Percentiles rank a stretch among this genome's conserved stretches.
These are phyloP conservation scores for Mycena albidolilacea DNA, from an alignment of 768 basidiomycete genomes.

Conservation along the genomic window DNA sequence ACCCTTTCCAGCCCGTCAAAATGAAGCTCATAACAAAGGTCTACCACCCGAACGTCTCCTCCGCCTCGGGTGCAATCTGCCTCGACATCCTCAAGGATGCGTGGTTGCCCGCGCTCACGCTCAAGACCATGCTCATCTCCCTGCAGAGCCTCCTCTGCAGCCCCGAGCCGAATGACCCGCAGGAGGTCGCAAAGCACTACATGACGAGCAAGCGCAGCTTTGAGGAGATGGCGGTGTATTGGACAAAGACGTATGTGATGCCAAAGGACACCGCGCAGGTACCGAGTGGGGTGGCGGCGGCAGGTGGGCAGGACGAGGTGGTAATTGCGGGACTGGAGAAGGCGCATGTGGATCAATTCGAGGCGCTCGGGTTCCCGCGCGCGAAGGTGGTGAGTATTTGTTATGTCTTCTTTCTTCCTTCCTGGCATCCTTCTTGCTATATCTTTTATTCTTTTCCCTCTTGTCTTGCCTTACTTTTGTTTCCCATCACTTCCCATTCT, in stretches of 20 bases:
- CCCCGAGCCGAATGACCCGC: constrained; percentile 96
- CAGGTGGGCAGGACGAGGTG: constrained; percentile 69
- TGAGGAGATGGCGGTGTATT: constrained; percentile 93
- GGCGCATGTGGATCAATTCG: constrained; percentile 89
- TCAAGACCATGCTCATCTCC: constrained; percentile 96
- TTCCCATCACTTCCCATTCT: too few species aligned
- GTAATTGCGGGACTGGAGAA: constrained; percentile 88
- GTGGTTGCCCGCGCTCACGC: constrained; percentile 96
- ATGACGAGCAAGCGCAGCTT: constrained; percentile 90
- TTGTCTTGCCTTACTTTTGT: too few species aligned
- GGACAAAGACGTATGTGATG: constrained; percentile 94
- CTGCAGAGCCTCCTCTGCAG: constrained; percentile 94
- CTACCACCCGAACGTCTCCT: constrained; percentile 96
- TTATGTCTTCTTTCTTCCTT: background rate
- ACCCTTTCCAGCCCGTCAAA: constrained; percentile 95
- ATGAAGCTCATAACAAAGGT: constrained; percentile 99
- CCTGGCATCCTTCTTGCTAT: background rate
- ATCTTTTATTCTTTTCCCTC: too few species aligned
- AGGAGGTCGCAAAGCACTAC: constrained; percentile 98
- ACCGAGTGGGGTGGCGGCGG: constrained; percentile 26
- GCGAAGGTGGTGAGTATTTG: constrained; percentile 83
- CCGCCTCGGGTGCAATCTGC: constrained; percentile 95
- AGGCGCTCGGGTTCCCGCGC: constrained; percentile 85
- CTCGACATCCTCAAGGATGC: constrained; percentile 90
- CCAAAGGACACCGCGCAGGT: background rate